A percentile compares a stretch with the other conserved stretches of the same genome.
phyloP scores from a whole-genome alignment of 2,329 filamentous ascomycete genomes.

The Curvularia hawaiiensis region DNA sequence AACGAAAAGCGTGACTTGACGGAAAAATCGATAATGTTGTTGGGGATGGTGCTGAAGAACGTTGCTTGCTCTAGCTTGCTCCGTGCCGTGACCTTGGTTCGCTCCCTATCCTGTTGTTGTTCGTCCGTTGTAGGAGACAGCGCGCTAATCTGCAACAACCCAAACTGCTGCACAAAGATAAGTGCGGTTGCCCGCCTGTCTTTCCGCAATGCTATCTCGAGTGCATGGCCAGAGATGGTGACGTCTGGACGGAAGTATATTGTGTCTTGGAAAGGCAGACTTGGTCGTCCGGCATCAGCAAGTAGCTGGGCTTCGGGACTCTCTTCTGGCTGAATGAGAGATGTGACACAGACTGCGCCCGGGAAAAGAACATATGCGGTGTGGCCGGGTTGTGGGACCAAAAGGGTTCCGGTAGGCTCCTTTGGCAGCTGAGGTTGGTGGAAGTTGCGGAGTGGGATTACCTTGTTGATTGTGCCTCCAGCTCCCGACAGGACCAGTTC shows the following conservation, averaged over 20 bases:
- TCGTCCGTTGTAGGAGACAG: conserved; percentile 65
- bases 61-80: conserved; percentile 93
- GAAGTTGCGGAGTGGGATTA: conserved; percentile 67
- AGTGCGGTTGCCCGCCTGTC: conserved; percentile 51
- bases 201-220: conserved; percentile 53
- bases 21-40: conserved; percentile 88
- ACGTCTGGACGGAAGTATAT: conserved; percentile 72
- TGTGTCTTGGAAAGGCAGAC: conserved; percentile 78
- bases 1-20: conserved; percentile 71
- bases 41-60: conserved; percentile 81
- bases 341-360: conserved; percentile 76
- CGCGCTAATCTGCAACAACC: conserved; percentile 60
- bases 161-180: conserved; percentile 62
- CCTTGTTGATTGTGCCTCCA: conserved; percentile 63
- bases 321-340: conserved; percentile 69
- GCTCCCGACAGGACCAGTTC: conserved; percentile 67
- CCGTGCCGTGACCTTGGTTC: conserved; percentile 71
- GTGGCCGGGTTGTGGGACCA: conserved; percentile 77
- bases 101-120: conserved; percentile 38
- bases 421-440: conserved; percentile 46
- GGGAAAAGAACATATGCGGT: conserved; percentile 84
- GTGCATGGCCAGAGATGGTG: conserved; percentile 55
- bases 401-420: conserved; percentile 57
- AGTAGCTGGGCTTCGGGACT: conserved; percentile 79
- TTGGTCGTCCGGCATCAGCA: conserved; percentile 37